phyloP scores from a whole-genome alignment of 495 filamentous ascomycete genomes.

The Penicillium flavigenum region DNA sequence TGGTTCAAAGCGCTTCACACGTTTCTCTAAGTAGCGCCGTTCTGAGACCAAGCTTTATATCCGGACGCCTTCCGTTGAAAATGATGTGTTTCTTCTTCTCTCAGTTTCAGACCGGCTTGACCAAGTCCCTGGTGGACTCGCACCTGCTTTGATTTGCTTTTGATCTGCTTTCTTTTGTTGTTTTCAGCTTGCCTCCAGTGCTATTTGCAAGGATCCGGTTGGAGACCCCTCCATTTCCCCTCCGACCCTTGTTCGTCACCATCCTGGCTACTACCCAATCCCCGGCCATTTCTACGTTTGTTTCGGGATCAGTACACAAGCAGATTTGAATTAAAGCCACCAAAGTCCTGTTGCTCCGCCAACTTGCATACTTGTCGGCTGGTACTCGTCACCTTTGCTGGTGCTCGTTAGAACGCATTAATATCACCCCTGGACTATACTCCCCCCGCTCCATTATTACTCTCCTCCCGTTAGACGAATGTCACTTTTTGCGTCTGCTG shows the following conservation, averaged over 20 bases:
- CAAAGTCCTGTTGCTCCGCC: constrained; percentile 12
- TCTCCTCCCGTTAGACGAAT: constrained; percentile 13
- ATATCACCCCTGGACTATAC: background rate
- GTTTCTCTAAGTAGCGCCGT: constrained; percentile 6
- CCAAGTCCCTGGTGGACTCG: constrained; percentile 4
- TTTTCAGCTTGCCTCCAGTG: constrained; percentile 3
- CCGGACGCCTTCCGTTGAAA: constrained; percentile 23
- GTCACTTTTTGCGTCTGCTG: constrained; percentile 5
- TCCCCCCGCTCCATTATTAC: background rate
- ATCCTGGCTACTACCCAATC: constrained; percentile 21
- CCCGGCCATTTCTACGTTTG: constrained; percentile 4
- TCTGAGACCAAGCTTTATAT: constrained; percentile 28
- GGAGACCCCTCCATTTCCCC: constrained; percentile 12
- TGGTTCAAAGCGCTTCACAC: constrained; percentile 15
- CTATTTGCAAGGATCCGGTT: constrained; percentile 1
- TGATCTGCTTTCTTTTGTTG: background rate
- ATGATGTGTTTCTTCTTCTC: constrained; percentile 2
- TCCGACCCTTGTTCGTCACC: constrained; percentile 20
- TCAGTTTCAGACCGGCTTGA: background rate
- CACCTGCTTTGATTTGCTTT: constrained; percentile 7
- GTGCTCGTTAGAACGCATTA: constrained; percentile 6
- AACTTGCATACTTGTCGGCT: background rate
- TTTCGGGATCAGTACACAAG: constrained; percentile 14
- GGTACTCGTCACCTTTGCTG: constrained; percentile 7
- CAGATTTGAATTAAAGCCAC: constrained; percentile 9